Percentiles rank a stretch among this genome's conserved stretches.
Conservation (phyloP, 2,329 filamentous ascomycete species). For the Aspergillus fischeri region DNA sequence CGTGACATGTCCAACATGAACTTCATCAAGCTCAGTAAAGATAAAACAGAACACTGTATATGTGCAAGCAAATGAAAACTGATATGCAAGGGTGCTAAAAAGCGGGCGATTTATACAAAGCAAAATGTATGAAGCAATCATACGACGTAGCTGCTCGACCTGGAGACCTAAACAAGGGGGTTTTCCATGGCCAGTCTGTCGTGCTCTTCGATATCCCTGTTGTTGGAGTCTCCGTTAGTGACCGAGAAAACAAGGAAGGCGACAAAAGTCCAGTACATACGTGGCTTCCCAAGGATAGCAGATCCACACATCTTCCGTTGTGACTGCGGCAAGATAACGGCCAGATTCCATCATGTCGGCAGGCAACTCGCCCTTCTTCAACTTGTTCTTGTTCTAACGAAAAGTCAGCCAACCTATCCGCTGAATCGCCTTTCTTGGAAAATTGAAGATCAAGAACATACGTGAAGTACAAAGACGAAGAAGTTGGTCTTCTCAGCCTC, state of each 20-base stretch:
- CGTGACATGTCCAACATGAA: conserved; percentile 12
- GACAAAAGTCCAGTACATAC: conserved; percentile 39
- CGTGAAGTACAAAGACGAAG: conserved; percentile 91
- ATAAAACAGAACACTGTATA: conserved; percentile 4
- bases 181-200: conserved; percentile 62
- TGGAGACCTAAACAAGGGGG: conserved; percentile 25
- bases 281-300: conserved; percentile 98
- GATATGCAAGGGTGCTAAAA: conserved; percentile 1
- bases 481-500: conserved; percentile 76
- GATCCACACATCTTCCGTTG: conserved; percentile 94
- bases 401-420: conserved; percentile 5
- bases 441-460: conserved; percentile 43
- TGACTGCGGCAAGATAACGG: conserved; percentile 80
- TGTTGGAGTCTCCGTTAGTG: conserved; percentile 17
- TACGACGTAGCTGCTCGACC: not conserved
- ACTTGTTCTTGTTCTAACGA: conserved; percentile 87
- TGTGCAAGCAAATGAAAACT: conserved; percentile 13
- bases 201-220: conserved; percentile 83
- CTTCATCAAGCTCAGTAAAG: conserved; percentile 1
- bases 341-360: conserved; percentile 67
- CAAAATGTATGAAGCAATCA: not conserved
- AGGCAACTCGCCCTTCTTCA: conserved; percentile 85
- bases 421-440: not conserved
- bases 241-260: not conserved
- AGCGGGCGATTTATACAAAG: not conserved